Percentiles rank a stretch among this genome's conserved stretches.
phyloP scores from a whole-genome alignment of 2,329 filamentous ascomycete species.

The Xylariaceae sp. region DNA sequence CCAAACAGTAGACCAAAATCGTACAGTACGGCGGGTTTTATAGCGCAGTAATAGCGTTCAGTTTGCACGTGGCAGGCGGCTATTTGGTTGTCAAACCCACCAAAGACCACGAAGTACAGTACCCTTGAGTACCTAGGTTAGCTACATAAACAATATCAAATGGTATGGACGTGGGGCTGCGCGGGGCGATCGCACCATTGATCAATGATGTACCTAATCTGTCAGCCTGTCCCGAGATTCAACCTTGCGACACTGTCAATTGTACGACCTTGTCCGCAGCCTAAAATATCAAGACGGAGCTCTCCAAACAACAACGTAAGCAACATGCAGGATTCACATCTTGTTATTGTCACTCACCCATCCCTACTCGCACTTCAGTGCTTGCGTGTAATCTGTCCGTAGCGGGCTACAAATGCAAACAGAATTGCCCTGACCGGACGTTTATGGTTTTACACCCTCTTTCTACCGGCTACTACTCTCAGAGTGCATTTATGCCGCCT shows the following conservation, averaged over 20 bases:
- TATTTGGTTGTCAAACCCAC: constrained; percentile 1
- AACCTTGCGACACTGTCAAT: background rate
- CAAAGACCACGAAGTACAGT: too few species aligned
- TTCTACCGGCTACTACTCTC: constrained; percentile 10
- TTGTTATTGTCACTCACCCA: too few species aligned
- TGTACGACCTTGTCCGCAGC: background rate
- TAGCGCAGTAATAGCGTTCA: background rate
- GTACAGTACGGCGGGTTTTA: background rate
- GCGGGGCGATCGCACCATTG: too few species aligned
- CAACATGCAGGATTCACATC: too few species aligned
- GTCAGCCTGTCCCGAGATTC: background rate
- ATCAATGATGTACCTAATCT: too few species aligned
- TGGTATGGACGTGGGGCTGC: background rate
- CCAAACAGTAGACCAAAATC: too few species aligned
- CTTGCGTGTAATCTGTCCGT: too few species aligned
- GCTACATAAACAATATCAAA: too few species aligned
- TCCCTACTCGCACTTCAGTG: too few species aligned
- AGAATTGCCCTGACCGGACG: background rate
- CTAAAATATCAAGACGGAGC: too few species aligned
- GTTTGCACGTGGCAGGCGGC: constrained; percentile 7
- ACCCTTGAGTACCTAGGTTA: too few species aligned
- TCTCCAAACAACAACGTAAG: too few species aligned
- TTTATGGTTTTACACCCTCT: constrained; percentile 9
- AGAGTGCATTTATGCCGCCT: constrained; percentile 31
- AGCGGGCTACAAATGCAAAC: constrained; percentile 22